Conservation (phyloP, 1,139 yeast genomes). For the Kluyveromyces sp. region DNA sequence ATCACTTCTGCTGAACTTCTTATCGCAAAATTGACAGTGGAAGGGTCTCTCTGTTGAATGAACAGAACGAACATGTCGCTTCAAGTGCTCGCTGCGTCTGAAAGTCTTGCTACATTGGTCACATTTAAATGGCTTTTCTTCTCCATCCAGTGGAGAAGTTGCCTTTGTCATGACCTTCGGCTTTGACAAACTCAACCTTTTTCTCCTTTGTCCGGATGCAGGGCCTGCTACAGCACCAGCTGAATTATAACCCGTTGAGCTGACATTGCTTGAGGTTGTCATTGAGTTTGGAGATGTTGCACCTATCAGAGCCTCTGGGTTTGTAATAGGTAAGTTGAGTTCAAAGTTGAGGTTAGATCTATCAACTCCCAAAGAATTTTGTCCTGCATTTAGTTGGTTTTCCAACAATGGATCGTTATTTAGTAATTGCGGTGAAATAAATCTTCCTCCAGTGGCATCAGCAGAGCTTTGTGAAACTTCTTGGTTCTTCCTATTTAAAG, state of each 20-base stretch:
- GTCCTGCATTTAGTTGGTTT: neutral
- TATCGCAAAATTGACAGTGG: slow-evolving; percentile 61
- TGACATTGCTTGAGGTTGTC: too few species aligned
- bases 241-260: too few species aligned
- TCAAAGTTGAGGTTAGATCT: slow-evolving; percentile 1
- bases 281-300: neutral
- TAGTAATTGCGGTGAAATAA: slow-evolving; percentile 4
- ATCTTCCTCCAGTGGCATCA: slow-evolving; percentile 1
- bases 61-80: slow-evolving; percentile 67
- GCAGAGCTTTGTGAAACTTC: neutral
- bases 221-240: too few species aligned
- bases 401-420: slow-evolving; percentile 4
- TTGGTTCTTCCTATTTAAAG: neutral
- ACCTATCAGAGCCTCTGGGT: neutral
- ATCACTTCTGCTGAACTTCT: slow-evolving; percentile 70
- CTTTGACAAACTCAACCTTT: slow-evolving; percentile 9
- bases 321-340: slow-evolving; percentile 1
- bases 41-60: slow-evolving; percentile 63
- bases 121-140: slow-evolving; percentile 35
- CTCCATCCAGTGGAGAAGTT: slow-evolving; percentile 23
- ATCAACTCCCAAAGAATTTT: neutral
- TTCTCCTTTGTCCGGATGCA: slow-evolving; percentile 1
- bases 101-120: slow-evolving; percentile 38
- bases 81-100: slow-evolving; percentile 72
- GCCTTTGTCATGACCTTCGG: slow-evolving; percentile 9